phyloP scores from a whole-genome alignment of 176 grass and related monocot species.

The Phoenix roebelenii region DNA sequence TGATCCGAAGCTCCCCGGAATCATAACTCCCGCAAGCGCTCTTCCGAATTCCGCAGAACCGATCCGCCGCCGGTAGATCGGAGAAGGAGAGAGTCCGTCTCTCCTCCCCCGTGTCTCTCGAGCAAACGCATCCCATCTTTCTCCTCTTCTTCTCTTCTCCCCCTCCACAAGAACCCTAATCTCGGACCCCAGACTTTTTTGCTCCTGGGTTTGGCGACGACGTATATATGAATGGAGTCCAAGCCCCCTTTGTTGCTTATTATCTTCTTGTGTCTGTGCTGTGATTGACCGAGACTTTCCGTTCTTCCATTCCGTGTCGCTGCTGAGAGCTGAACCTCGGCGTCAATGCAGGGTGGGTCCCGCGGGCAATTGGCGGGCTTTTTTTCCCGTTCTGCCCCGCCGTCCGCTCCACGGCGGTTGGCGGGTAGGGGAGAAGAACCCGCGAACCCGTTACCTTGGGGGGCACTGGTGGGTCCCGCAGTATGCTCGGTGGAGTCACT shows the following conservation, averaged over 20 bases:
- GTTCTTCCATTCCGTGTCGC: too few species aligned
- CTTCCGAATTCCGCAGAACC: conserved; percentile 12
- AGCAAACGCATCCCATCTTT: conserved; percentile 66
- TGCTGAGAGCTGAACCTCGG: background rate
- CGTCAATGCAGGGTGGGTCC: background rate
- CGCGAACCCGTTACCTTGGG: background rate
- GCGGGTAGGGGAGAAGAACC: conserved; percentile 1
- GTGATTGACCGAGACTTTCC: conserved; percentile 31
- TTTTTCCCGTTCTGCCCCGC: conserved; percentile 12
- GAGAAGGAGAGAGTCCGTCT: background rate
- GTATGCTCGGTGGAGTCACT: too few species aligned
- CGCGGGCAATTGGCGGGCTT: background rate
- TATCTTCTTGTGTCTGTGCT: conserved; percentile 19
- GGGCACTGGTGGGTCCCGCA: too few species aligned
- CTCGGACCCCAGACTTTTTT: background rate
- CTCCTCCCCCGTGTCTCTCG: conserved; percentile 8
- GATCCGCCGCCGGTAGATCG: conserved; percentile 7
- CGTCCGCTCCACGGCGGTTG: conserved; percentile 1
- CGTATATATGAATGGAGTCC: conserved; percentile 5
- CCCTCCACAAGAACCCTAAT: conserved; percentile 6
- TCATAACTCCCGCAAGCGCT: conserved; percentile 33
- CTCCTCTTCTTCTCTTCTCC: too few species aligned
- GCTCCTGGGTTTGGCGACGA: background rate
- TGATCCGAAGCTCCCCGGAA: conserved; percentile 60
- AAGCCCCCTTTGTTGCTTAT: conserved; percentile 1